Conservation (phyloP, 441 rosid species). For the Jatropha multifida region DNA sequence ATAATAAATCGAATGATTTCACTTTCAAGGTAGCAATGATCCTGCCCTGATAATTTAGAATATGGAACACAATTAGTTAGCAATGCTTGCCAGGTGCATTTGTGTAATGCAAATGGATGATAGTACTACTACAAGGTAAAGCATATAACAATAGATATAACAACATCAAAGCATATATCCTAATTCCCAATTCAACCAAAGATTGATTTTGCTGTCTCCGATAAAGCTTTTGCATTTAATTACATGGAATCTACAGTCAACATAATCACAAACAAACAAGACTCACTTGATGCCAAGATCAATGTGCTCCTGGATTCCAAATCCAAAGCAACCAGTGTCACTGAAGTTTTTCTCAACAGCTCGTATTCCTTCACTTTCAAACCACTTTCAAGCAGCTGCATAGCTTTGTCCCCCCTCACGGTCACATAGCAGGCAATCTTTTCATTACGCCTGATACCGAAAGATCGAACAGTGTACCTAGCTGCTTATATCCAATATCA, state of each 20-base stretch:
- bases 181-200: neutral
- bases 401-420: constrained; percentile 31
- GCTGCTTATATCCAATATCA: constrained; percentile 37
- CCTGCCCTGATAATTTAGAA: no score
- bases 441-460: constrained; percentile 92
- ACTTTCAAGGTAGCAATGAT: no score
- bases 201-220: neutral
- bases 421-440: constrained; percentile 84
- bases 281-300: constrained; percentile 69
- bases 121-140: no score
- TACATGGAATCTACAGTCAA: neutral
- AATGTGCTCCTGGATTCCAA: constrained; percentile 90
- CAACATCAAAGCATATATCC: no score
- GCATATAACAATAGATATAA: no score
- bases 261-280: neutral
- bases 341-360: constrained; percentile 85
- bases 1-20: no score
- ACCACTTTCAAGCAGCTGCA: constrained; percentile 29
- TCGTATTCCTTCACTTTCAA: constrained; percentile 90
- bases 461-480: constrained; percentile 93
- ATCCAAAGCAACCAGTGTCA: constrained; percentile 92
- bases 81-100: no score
- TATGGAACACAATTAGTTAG: no score
- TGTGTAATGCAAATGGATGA: no score
- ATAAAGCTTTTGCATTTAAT: neutral